Evolutionary conservation across 116 monocot genomes (phyloP), one percentile per base, ranked within the genome.

Genomic region (Cymodocea nodosa): DNA sequence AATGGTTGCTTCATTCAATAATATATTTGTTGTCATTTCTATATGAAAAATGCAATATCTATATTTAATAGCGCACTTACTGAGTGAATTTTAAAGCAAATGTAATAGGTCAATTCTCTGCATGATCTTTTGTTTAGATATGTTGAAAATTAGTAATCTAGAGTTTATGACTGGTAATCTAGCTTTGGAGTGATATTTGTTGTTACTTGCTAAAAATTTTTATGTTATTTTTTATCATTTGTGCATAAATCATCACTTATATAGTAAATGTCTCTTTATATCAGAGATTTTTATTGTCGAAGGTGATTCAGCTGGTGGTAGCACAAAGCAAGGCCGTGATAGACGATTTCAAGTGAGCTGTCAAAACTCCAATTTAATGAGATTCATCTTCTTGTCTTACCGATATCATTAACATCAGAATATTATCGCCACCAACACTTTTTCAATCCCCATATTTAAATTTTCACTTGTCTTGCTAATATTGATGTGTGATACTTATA

Each of bases 301-400:
- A 77, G 97, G 97, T 62, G 97, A 97, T 77, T 97, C 97, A 68
- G 97, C 97, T 63, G 91, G 97, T 56, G 97, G 97, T 22, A 97
- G 97, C 67, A 82, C 97, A 77, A 97, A 97, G 62, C 97, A 97
- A 86, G 97, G 97, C 0, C 97, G 97, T 66, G 97, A 97, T 76
- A 85, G 97, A 69, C 83, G 76, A 83, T 91, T 97, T 91, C 97
- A 97, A 91, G 97, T 91, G 63, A 67, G 67, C 50, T 35, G 1
- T 35, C 34, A 20, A 12, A 23, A 16, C 35, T 15, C 13, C 17
- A 36, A 22, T 10, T 10, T 7, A 20, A 23, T 23, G 23, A 23
- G 13, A 30, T 59, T 19, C 53, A 16, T 18, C 49, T n/a, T 15
- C 53, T 5, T 59, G 3, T 44, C 44, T 44, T 44, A 44, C 6